Conservation (phyloP, 768 basidiomycete species). For the Pisolithus sp. region DNA sequence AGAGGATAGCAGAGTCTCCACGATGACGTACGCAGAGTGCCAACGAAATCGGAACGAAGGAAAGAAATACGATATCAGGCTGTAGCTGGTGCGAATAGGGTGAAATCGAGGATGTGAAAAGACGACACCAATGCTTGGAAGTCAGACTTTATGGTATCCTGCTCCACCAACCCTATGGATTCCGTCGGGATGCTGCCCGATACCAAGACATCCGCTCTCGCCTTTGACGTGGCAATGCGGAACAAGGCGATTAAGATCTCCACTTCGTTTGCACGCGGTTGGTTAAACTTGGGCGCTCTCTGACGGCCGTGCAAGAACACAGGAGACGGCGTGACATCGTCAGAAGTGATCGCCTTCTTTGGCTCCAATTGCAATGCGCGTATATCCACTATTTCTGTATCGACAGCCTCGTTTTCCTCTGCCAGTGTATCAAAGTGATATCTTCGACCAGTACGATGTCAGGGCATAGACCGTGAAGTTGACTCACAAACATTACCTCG, state of each 20-base stretch:
- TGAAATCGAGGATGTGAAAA: constrained; percentile 61
- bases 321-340: constrained; percentile 50
- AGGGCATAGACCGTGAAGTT: not conserved
- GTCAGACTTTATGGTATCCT: constrained; percentile 34
- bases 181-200: constrained; percentile 75
- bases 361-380: constrained; percentile 20
- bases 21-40: too few species aligned
- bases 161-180: constrained; percentile 26
- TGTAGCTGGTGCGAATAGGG: constrained; percentile 5
- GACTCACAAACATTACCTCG: constrained; percentile 44
- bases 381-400: constrained; percentile 39
- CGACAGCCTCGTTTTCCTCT: constrained; percentile 77
- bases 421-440: constrained; percentile 43
- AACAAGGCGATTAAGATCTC: constrained; percentile 76
- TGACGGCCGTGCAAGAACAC: constrained; percentile 67
- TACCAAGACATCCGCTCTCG: constrained; percentile 75
- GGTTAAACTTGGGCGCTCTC: constrained; percentile 71
- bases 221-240: constrained; percentile 49
- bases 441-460: not conserved
- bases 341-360: constrained; percentile 28
- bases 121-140: constrained; percentile 53
- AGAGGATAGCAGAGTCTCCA: too few species aligned
- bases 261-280: constrained; percentile 54
- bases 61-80: too few species aligned
- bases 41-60: too few species aligned